Evolutionary conservation across 2,329 filamentous ascomycete genomes (phyloP).

Genomic region (Sclerotiophoma versabilis): DNA sequence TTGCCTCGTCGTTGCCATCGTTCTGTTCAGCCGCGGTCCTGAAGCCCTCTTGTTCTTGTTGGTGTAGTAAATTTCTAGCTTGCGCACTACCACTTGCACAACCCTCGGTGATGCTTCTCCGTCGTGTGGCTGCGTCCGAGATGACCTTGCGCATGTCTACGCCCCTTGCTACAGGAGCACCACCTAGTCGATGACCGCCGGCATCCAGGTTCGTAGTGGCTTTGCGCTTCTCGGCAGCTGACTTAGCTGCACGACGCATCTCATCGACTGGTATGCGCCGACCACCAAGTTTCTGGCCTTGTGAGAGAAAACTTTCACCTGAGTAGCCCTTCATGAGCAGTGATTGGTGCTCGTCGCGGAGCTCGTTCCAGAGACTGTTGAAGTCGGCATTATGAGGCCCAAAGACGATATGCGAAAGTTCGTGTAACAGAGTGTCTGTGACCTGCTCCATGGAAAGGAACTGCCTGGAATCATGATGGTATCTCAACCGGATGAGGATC

Average conservation of each 20-base stretch:
- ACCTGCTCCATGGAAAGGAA: constrained; percentile 84
- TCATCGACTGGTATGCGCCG: constrained; percentile 68
- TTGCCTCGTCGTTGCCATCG: constrained; percentile 85
- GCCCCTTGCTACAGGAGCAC: constrained; percentile 62
- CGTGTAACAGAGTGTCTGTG: constrained; percentile 91
- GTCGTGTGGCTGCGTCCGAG: constrained; percentile 70
- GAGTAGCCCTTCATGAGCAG: constrained; percentile 84
- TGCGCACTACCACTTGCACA: constrained; percentile 77
- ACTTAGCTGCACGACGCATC: constrained; percentile 75
- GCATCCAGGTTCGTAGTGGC: constrained; percentile 68
- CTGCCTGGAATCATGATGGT: constrained; percentile 74
- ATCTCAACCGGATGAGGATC: constrained; percentile 83
- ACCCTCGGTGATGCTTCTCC: constrained; percentile 72
- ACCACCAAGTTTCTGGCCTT: constrained; percentile 74
- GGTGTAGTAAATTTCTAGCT: constrained; percentile 70
- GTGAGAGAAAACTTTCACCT: constrained; percentile 83
- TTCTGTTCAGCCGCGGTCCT: constrained; percentile 86
- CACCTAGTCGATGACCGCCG: constrained; percentile 76
- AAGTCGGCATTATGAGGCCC: constrained; percentile 85
- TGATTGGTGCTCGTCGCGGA: constrained; percentile 83
- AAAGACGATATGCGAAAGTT: constrained; percentile 85
- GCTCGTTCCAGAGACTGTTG: constrained; percentile 85
- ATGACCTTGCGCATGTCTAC: constrained; percentile 76
- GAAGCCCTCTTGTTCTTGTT: constrained; percentile 75
- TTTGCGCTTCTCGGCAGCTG: constrained; percentile 74